Percentiles rank a stretch among this genome's conserved stretches.
phyloP scores from a whole-genome alignment of 371 early-diverging fungal genomes.

The Choanephora cucurbitarum region DNA sequence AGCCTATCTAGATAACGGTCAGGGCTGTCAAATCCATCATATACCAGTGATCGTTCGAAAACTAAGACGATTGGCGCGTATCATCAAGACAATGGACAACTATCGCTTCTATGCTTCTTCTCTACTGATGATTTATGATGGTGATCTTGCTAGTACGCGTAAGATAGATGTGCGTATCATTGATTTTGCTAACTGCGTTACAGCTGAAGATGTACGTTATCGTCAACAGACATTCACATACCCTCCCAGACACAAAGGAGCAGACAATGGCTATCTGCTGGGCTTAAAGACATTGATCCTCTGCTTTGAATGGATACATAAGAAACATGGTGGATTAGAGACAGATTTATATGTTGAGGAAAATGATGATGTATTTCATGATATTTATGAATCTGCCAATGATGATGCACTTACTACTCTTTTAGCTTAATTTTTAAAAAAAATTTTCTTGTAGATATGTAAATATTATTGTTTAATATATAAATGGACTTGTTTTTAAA shows the following conservation, averaged over 20 bases:
- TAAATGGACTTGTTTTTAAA: no score
- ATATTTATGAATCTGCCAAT: conserved; percentile 33
- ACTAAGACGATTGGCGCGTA: conserved; percentile 69
- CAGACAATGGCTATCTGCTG: conserved; percentile 75
- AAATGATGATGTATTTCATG: conserved; percentile 31
- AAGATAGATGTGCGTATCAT: conserved; percentile 87
- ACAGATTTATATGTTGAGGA: conserved; percentile 26
- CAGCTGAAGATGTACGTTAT: conserved; percentile 32
- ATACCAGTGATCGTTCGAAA: conserved; percentile 81
- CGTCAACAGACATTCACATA: conserved; percentile 43
- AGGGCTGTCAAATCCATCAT: conserved; percentile 68
- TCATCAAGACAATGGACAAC: conserved; percentile 71
- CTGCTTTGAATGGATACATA: conserved; percentile 67
- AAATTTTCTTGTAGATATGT: not conserved
- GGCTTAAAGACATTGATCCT: conserved; percentile 71
- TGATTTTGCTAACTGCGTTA: conserved; percentile 89
- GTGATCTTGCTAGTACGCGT: conserved; percentile 21
- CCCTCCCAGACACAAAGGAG: conserved; percentile 69
- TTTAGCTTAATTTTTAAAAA: no score
- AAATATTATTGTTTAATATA: not conserved
- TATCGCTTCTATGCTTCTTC: conserved; percentile 92
- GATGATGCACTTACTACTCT: conserved; percentile 14
- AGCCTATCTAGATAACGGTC: conserved; percentile 84
- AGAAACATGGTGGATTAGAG: conserved; percentile 42
- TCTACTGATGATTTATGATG: conserved; percentile 65